A percentile compares a stretch with the other conserved stretches of the same genome.
Evolutionary conservation across 2,329 filamentous ascomycete genomes (phyloP).

Genomic region (Purpureocillium lavendulum): DNA sequence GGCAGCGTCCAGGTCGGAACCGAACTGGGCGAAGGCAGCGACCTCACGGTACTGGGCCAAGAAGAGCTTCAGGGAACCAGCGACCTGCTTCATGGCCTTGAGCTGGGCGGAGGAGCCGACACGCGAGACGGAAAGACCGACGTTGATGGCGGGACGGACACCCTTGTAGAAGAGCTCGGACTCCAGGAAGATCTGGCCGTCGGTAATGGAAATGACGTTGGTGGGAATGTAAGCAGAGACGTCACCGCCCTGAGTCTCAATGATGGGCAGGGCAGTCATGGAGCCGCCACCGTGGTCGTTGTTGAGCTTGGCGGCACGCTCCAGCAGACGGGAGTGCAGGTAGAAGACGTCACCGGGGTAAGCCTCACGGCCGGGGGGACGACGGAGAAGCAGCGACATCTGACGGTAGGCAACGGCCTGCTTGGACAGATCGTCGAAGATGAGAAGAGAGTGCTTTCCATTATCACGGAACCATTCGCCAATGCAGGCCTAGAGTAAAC

Average conservation of each 20-base stretch:
- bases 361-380: constrained; percentile 96
- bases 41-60: constrained; percentile 99
- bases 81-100: constrained; percentile 99
- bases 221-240: constrained; percentile 99
- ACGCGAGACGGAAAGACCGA: constrained; percentile 99
- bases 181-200: constrained; percentile 99
- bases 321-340: constrained; percentile 96
- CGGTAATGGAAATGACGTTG: constrained; percentile 99
- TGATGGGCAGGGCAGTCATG: constrained; percentile 92
- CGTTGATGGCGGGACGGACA: constrained; percentile 99
- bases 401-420: constrained; percentile 97
- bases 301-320: constrained; percentile 99
- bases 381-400: constrained; percentile 96
- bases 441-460: constrained; percentile 80
- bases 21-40: constrained; percentile 98
- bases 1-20: constrained; percentile 96
- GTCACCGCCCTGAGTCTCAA: constrained; percentile 99
- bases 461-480: constrained; percentile 74
- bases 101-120: constrained; percentile 99
- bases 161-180: constrained; percentile 99
- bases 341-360: constrained; percentile 99
- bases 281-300: constrained; percentile 91
- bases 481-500: constrained; percentile 28
- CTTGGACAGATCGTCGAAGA: constrained; percentile 96
- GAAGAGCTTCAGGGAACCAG: constrained; percentile 99